Evolutionary conservation across 2,329 filamentous ascomycete genomes (phyloP).

Genomic region (Aspergillus awamori): DNA sequence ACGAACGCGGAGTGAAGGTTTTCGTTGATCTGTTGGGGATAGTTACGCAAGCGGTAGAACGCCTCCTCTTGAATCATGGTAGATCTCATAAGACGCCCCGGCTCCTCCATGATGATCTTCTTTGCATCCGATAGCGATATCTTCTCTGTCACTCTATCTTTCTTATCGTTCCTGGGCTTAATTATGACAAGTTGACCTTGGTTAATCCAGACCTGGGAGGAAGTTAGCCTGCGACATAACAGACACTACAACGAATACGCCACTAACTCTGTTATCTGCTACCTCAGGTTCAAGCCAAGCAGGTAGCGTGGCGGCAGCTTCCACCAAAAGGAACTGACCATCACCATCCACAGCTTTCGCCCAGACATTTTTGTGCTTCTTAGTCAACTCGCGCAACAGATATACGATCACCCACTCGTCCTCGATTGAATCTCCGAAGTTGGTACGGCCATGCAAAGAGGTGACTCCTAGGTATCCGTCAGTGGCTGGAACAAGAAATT

Average conservation of each 20-base stretch:
- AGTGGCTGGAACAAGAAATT: slow-evolving; percentile 9
- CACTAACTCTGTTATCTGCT: slow-evolving; percentile 70
- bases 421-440: slow-evolving; percentile 92
- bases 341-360: slow-evolving; percentile 82
- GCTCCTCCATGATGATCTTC: slow-evolving; percentile 58
- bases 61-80: slow-evolving; percentile 80
- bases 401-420: slow-evolving; percentile 98
- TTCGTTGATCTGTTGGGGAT: slow-evolving; percentile 72
- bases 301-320: slow-evolving; percentile 85
- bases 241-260: neutral
- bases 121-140: slow-evolving; percentile 69
- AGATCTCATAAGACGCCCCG: slow-evolving; percentile 68
- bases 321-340: slow-evolving; percentile 92
- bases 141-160: slow-evolving; percentile 41
- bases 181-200: slow-evolving; percentile 75
- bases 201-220: slow-evolving; percentile 75
- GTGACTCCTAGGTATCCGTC: slow-evolving; percentile 43
- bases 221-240: neutral
- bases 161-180: slow-evolving; percentile 52
- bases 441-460: slow-evolving; percentile 74
- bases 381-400: slow-evolving; percentile 78
- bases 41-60: slow-evolving; percentile 83
- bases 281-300: slow-evolving; percentile 91
- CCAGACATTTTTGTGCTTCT: slow-evolving; percentile 73
- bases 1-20: slow-evolving; percentile 76